Conservation (phyloP, 768 basidiomycete species). For the Suillus weaverae region DNA sequence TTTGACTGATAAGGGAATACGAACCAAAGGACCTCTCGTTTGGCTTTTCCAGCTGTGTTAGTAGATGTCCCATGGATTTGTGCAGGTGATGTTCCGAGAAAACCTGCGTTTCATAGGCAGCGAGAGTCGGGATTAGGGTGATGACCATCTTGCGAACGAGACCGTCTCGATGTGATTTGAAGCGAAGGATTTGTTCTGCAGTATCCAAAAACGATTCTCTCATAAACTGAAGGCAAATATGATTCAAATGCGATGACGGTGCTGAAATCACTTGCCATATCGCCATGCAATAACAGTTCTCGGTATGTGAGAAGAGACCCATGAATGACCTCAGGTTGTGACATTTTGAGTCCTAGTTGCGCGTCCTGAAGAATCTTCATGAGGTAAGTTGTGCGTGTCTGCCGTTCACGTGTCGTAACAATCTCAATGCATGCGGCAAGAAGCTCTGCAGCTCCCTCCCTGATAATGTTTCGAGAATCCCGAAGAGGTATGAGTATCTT, state of each 20-base stretch:
- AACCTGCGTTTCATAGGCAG: conserved; percentile 89
- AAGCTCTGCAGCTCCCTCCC: conserved; percentile 91
- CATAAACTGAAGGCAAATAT: conserved; percentile 65
- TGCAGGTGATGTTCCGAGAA: conserved; percentile 91
- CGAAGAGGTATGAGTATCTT: conserved; percentile 89
- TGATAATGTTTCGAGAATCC: conserved; percentile 85
- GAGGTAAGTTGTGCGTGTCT: conserved; percentile 64
- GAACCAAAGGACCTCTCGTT: conserved; percentile 85
- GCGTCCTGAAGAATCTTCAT: conserved; percentile 87
- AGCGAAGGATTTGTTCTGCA: conserved; percentile 86
- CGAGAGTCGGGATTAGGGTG: conserved; percentile 91
- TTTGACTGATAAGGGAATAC: conserved; percentile 17
- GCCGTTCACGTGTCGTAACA: conserved; percentile 70
- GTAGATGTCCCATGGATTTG: conserved; percentile 89
- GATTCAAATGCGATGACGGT: not conserved
- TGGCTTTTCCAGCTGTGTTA: conserved; percentile 86
- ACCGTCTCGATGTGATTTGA: conserved; percentile 83
- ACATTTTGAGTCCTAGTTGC: conserved; percentile 74
- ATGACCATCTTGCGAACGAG: conserved; percentile 94
- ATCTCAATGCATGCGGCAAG: conserved; percentile 93
- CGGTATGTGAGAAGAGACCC: conserved; percentile 91
- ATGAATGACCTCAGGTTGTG: conserved; percentile 86
- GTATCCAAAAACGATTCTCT: conserved; percentile 82
- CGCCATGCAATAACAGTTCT: conserved; percentile 89
- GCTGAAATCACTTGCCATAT: conserved; percentile 65